Conservation (phyloP, 495 filamentous ascomycete species). For the Neurospora sp. region DNA sequence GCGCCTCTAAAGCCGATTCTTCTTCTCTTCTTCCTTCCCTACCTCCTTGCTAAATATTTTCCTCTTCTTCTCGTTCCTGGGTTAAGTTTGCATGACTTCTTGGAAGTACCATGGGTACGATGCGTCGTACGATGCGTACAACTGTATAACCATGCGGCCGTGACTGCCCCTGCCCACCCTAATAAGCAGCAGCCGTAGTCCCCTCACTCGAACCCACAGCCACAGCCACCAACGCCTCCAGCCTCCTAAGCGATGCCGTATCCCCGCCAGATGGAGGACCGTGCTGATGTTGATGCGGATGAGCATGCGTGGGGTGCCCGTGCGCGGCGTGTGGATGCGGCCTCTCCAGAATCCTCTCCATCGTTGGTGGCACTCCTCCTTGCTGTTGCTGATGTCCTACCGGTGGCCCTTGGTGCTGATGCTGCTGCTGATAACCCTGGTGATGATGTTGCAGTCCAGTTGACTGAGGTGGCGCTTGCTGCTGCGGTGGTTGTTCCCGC, state of each 20-base stretch:
- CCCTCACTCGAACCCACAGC: conserved; percentile 64
- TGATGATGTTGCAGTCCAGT: not conserved
- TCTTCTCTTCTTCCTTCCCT: not conserved
- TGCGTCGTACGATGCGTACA: not conserved
- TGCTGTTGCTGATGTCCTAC: not conserved
- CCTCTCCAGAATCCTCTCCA: conserved; percentile 22
- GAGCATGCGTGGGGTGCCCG: not conserved
- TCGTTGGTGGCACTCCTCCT: conserved; percentile 6
- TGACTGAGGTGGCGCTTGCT: not conserved
- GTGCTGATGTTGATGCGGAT: conserved; percentile 2
- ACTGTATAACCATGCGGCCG: not conserved
- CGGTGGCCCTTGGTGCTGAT: not conserved
- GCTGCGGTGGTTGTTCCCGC: conserved; percentile 8
- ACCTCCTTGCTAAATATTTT: not conserved
- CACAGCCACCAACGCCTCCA: conserved; percentile 82
- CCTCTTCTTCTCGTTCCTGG: not conserved
- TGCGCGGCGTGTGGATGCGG: conserved; percentile 7
- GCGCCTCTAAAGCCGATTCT: not conserved
- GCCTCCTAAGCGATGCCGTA: conserved; percentile 45
- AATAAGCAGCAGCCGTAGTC: conserved; percentile 44
- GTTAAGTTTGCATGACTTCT: not conserved
- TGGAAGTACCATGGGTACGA: not conserved
- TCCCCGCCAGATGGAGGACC: conserved; percentile 9
- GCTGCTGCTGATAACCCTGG: not conserved
- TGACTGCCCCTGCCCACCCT: not conserved